Conservation (phyloP, 2,329 filamentous ascomycete species). For the Sarocladium brachiariae region DNA sequence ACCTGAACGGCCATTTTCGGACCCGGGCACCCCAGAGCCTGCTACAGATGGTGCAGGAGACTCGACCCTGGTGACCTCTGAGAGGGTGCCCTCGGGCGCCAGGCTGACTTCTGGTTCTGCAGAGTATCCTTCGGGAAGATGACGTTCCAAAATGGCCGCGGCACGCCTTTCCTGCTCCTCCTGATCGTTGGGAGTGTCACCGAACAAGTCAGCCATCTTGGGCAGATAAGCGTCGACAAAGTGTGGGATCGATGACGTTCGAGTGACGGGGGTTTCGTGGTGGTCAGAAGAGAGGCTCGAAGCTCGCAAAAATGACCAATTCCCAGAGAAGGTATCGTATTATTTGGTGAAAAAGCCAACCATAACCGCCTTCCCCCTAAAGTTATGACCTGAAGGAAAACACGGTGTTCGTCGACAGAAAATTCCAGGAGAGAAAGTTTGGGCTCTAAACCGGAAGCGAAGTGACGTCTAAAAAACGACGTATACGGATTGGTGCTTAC, state of each 20-base stretch:
- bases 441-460: too few species aligned
- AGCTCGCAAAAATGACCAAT: background rate
- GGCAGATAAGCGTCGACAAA: background rate
- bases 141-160: constrained; percentile 30
- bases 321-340: too few species aligned
- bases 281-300: background rate
- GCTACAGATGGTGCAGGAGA: constrained; percentile 14
- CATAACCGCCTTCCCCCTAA: background rate
- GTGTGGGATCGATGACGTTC: background rate
- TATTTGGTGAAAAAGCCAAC: background rate
- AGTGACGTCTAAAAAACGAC: too few species aligned
- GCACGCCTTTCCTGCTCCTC: constrained; percentile 22
- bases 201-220: constrained; percentile 23
- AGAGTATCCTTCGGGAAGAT: constrained; percentile 32
- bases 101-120: constrained; percentile 31
- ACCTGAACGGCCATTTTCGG: constrained; percentile 17
- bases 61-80: constrained; percentile 12
- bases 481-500: too few species aligned
- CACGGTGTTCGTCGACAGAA: background rate
- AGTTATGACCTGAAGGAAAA: background rate
- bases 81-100: constrained; percentile 7
- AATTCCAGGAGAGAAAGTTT: background rate
- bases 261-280: background rate
- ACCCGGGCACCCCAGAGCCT: constrained; percentile 13
- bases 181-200: constrained; percentile 19